These are phyloP conservation scores for Excoecaria agallocha DNA, from an alignment of 345 rosid species.

Conservation along the genomic window DNA sequence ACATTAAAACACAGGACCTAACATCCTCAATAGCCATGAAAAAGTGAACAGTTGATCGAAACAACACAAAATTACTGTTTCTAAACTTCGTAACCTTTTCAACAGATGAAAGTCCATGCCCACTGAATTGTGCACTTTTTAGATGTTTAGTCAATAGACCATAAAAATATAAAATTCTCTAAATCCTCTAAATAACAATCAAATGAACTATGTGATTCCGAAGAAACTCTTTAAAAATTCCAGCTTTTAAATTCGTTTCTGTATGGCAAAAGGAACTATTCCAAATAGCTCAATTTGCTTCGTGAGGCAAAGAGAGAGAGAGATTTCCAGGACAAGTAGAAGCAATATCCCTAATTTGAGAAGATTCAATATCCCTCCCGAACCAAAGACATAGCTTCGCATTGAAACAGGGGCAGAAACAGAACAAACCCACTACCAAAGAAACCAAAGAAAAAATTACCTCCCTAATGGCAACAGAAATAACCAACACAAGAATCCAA, in stretches of 20 bases:
- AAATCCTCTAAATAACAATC: background rate
- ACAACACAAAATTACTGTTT: background rate
- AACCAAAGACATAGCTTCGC: background rate
- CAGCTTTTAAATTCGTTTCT: background rate
- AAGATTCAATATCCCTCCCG: no score
- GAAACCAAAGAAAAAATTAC: background rate
- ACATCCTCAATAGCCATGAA: background rate
- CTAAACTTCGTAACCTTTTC: background rate
- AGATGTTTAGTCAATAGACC: background rate
- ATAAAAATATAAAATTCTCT: background rate
- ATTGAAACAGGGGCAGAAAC: background rate
- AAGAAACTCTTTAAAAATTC: background rate
- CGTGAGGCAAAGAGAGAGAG: no score
- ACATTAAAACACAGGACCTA: background rate
- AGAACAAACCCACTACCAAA: background rate
- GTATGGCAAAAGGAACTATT: background rate
- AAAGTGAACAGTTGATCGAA: background rate
- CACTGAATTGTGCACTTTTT: background rate
- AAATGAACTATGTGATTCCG: background rate
- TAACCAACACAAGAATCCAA: background rate
- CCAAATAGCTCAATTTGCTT: background rate
- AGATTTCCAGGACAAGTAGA: background rate
- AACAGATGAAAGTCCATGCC: background rate
- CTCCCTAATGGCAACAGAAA: background rate
- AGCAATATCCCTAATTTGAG: background rate